Base-by-base conservation (phyloP, 2,329 filamentous ascomycete species). In the Penicillium thymicola region DNA sequence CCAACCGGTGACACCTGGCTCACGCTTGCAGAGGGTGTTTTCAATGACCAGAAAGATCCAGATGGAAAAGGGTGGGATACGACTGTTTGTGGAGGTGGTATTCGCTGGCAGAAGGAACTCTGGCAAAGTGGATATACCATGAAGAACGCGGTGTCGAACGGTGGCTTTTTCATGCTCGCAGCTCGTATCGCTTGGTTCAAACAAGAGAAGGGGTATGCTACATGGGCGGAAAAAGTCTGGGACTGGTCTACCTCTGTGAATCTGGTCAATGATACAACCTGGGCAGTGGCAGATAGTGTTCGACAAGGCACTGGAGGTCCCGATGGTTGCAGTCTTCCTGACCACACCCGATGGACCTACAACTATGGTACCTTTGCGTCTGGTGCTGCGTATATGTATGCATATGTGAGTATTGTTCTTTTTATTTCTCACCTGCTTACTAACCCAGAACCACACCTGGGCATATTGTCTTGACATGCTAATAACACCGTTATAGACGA, bases 121-220 rank as follows among this genome's bases (percentile, higher is more conserved):
- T 51, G 49, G 49, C 49, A 51, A 36, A 92, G 85, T 61, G 90
- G 90, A 7, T 86, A 90, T 71, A 81, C 85, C 68, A 94, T 95
- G 81, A 93, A 92, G 75, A 92, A 92, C 76, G 82, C 85, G 16
- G 85, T 92, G 65, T 86, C 86, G 59, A 93, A 93, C 72, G 89
- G 89, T 41, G 86, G 85, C 16, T 85, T 93, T 70, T 92, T 94
- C 72, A 88, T 92, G 67, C 80, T 95, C 14, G 87, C 87, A 3
- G 89, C 90, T 1, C 85, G 89, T 21, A 79, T 92, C 18, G 88
- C 87, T 32, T 83, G 86, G 46, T 75, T 72, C 51, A 89, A 86
- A 0, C 76, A 76, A 30, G 89, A 90, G 65, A 66, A 76, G 0
- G 88, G 86, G 0, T 90, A 89, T 64, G 80, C 81, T 2, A 76